Base-by-base conservation (phyloP, 768 basidiomycete genomes). In the Boletus vinaceobasis region DNA sequence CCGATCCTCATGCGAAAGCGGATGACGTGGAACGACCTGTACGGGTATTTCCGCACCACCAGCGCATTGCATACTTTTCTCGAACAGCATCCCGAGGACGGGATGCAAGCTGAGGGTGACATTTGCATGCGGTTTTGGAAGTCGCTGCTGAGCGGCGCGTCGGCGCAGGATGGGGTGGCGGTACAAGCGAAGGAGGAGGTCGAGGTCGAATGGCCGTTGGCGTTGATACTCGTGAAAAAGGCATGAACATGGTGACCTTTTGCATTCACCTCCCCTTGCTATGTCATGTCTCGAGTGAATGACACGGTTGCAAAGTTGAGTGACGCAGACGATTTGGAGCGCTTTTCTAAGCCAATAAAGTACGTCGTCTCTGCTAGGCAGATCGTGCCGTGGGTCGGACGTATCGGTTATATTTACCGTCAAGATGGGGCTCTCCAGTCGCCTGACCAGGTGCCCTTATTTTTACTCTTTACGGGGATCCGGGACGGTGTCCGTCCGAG, bases 1-100 rank as follows among this genome's bases (percentile, higher is more conserved):
- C 48, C 72, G 57, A 74, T 86, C 42, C 74, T 88, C 53, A 77
- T 93, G 75, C 75, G 67, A 9, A 82, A 82, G 59, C 73, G 66
- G 11, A 81, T 86, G 78, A 77, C 81, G 0, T 89, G 88, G 88
- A 72, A 76, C 10, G 82, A 82, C 48, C 65, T 93, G 0, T 74
- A 86, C 6, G 79, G 71, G 3, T 94, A 93, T 66, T 71, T 93
- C 29, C 75, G 82, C 43, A 89, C 90, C 1, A 83, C 78, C 70
- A 90, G 87, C 60, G 74, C 89, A 2, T 67, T 91, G 43, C 82
- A 88, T 53, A 82, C 80, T 7, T 93, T 79, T 66, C 79, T 84
- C 48, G 85, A 88, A 57, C 64, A 65, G 6, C 77, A 84, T 61
- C 88, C 90, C 0, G 78, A 82, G 46, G 88, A 91, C 6, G 44